phyloP scores from a whole-genome alignment of 129 eudicot genomes.

The Cynara cardunculus region DNA sequence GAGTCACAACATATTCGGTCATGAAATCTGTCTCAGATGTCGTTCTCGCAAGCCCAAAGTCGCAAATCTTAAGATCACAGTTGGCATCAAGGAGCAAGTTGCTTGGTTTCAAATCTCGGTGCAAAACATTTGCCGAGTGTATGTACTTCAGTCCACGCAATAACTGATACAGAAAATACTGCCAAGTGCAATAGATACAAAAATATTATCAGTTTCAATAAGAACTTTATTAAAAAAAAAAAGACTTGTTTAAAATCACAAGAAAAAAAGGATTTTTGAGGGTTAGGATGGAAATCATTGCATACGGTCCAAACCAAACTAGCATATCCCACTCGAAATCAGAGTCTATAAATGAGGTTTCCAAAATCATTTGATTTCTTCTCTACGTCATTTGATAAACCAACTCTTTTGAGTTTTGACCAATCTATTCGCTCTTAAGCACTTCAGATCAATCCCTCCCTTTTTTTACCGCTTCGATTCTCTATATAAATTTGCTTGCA shows the following conservation, averaged over 20 bases:
- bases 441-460: too few relatives aligned
- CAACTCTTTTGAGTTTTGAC: too few relatives aligned
- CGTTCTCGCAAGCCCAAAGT: slow-evolving; percentile 95
- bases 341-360: too few relatives aligned
- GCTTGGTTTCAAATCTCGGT: slow-evolving; percentile 92
- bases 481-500: too few relatives aligned
- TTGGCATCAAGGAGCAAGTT: slow-evolving; percentile 83
- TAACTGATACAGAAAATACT: slow-evolving; percentile 88
- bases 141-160: slow-evolving; percentile 78
- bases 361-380: too few relatives aligned
- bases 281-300: too few relatives aligned
- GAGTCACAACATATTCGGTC: slow-evolving; percentile 93
- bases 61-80: slow-evolving; percentile 94
- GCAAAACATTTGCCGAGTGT: slow-evolving; percentile 88
- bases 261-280: not conserved
- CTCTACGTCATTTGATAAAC: too few relatives aligned
- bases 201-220: not conserved
- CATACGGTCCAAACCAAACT: too few relatives aligned
- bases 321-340: too few relatives aligned
- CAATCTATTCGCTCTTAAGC: too few relatives aligned
- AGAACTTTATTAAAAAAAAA: not conserved
- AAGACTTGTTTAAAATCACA: not conserved
- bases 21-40: slow-evolving; percentile 83
- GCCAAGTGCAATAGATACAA: slow-evolving; percentile 16
- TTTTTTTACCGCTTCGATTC: too few relatives aligned